A percentile compares a stretch with the other conserved stretches of the same genome.
phyloP scores from a whole-genome alignment of 1,139 yeast genomes.

The Lodderomyces jiufengensis region DNA sequence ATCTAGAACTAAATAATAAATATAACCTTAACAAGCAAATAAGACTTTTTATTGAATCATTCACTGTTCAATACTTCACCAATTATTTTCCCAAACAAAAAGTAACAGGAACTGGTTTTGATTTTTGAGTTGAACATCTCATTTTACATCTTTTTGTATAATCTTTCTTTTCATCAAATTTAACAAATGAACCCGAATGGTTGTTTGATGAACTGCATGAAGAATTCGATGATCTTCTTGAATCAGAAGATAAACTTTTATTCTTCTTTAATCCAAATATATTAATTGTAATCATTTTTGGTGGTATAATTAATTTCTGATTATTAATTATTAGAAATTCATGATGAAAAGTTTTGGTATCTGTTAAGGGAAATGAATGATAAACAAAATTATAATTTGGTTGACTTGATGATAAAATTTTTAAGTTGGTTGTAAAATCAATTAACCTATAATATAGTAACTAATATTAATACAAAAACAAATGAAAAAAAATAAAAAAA shows the following conservation, averaged over 20 bases:
- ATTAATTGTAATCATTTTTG: too few species aligned
- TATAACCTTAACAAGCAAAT: background rate
- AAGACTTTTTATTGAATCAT: slow-evolving; percentile 7
- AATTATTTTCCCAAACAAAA: slow-evolving; percentile 40
- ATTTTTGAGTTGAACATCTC: slow-evolving; percentile 31
- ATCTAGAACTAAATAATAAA: slow-evolving; percentile 1
- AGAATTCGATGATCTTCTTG: slow-evolving; percentile 11
- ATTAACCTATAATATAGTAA: too few species aligned
- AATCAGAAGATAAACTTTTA: slow-evolving; percentile 2
- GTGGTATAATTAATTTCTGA: too few species aligned
- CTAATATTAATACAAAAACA: too few species aligned
- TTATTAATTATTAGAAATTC: too few species aligned
- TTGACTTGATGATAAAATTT: too few species aligned
- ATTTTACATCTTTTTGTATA: slow-evolving; percentile 38
- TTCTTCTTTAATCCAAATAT: slow-evolving; percentile 8
- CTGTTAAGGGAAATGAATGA: too few species aligned
- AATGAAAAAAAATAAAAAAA: too few species aligned
- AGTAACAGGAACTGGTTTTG: slow-evolving; percentile 31
- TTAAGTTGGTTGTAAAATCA: too few species aligned
- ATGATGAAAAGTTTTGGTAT: too few species aligned
- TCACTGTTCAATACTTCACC: background rate
- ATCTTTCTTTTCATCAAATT: slow-evolving; percentile 25
- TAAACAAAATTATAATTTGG: too few species aligned
- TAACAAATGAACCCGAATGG: slow-evolving; percentile 4
- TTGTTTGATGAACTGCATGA: background rate